phyloP scores from a whole-genome alignment of 139 green algal genomes.

The Tetraselmis chui region DNA sequence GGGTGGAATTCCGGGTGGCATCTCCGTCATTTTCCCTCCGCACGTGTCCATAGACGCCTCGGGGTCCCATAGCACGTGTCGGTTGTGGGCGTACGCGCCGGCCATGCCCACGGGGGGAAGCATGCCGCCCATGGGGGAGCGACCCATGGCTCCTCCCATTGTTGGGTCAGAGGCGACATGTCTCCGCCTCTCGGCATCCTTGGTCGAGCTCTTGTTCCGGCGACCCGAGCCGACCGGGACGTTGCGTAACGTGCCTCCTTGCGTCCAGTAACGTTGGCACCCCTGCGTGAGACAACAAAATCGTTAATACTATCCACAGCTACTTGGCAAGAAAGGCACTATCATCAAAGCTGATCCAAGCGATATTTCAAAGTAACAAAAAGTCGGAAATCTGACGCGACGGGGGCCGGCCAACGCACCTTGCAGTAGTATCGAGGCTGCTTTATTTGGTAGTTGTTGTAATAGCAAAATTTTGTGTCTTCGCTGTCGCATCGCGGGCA shows the following conservation, averaged over 20 bases:
- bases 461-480: constrained; percentile 97
- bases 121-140: background rate
- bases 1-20: background rate
- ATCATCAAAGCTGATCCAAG: too few species aligned
- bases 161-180: background rate
- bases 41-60: background rate
- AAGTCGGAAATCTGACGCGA: too few species aligned
- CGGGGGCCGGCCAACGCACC: constrained; percentile 22
- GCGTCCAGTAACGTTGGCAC: constrained; percentile 91
- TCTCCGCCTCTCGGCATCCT: constrained; percentile 30
- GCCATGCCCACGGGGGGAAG: background rate
- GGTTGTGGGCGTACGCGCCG: background rate
- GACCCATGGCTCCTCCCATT: background rate
- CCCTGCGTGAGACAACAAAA: too few species aligned
- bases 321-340: too few species aligned
- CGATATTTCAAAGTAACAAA: too few species aligned
- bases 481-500: constrained; percentile 75
- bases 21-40: background rate
- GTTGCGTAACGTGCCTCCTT: constrained; percentile 81
- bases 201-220: constrained; percentile 47
- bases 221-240: constrained; percentile 74
- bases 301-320: too few species aligned
- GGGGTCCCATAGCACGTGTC: background rate
- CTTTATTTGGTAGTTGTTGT: constrained; percentile 97
- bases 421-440: constrained; percentile 90